These are phyloP conservation scores for Penicillium longicatenatum DNA, from an alignment of 495 filamentous ascomycete genomes.

Conservation along the genomic window DNA sequence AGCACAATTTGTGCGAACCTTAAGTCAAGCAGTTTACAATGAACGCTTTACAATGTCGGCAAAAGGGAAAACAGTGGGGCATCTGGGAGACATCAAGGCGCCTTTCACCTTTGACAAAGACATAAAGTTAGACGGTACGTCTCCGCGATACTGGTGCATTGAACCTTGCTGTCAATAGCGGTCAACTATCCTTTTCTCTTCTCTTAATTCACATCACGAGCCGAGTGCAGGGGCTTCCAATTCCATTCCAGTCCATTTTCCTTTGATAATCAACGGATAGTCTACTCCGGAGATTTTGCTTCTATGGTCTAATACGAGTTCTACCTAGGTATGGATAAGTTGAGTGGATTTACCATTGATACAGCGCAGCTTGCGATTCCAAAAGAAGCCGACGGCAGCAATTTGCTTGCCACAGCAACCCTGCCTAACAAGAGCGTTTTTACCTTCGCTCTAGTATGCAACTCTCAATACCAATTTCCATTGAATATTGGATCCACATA, in stretches of 20 bases:
- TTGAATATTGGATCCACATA: too few species aligned
- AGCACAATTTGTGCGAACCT: slow-evolving; percentile 36
- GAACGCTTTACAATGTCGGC: slow-evolving; percentile 36
- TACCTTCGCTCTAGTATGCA: slow-evolving; percentile 42
- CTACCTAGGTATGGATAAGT: slow-evolving; percentile 37
- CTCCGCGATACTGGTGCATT: too few species aligned
- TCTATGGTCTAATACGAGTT: not conserved
- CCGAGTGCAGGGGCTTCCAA: too few species aligned
- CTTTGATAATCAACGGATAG: too few species aligned
- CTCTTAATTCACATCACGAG: too few species aligned
- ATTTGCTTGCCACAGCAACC: slow-evolving; percentile 31
- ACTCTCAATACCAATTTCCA: too few species aligned
- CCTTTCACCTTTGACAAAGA: slow-evolving; percentile 41
- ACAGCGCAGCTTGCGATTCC: slow-evolving; percentile 43
- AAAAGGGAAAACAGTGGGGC: slow-evolving; percentile 34
- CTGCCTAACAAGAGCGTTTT: slow-evolving; percentile 50
- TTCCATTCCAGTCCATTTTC: too few species aligned
- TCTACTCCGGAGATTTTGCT: too few species aligned
- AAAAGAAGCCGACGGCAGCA: slow-evolving; percentile 37
- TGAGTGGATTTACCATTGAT: slow-evolving; percentile 45
- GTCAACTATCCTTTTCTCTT: too few species aligned
- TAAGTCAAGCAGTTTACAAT: slow-evolving; percentile 41
- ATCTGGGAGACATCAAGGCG: slow-evolving; percentile 40
- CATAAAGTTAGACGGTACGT: slow-evolving; percentile 31
- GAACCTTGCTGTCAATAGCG: too few species aligned